phyloP scores from a whole-genome alignment of 192 early-diverging fungal species.

The Tieghemiomyces parasiticus region DNA sequence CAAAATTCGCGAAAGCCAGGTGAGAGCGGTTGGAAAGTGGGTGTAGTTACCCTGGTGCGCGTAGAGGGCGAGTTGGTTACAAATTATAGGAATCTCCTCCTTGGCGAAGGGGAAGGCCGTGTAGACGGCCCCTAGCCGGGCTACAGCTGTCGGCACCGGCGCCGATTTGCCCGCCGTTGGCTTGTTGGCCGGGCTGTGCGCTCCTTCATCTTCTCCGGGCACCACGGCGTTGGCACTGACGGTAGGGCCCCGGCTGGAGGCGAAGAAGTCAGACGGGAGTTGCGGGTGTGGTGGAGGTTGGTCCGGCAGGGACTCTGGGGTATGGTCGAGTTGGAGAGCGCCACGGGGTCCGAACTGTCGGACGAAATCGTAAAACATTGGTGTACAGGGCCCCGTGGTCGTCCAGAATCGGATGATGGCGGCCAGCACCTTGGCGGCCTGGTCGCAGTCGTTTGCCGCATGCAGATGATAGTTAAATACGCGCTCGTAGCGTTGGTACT shows the following conservation, averaged over 20 bases:
- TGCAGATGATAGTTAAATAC: neutral
- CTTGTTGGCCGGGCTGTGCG: too few species aligned
- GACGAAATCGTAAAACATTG: neutral
- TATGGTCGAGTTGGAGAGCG: neutral
- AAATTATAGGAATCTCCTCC: neutral
- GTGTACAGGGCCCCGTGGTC: neutral
- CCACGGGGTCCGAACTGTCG: neutral
- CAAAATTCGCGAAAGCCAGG: neutral
- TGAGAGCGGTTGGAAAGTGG: neutral
- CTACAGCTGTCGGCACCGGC: neutral
- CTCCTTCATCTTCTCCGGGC: too few species aligned
- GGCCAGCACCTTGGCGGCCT: neutral
- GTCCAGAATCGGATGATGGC: neutral
- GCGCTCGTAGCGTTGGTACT: neutral
- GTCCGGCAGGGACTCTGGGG: neutral
- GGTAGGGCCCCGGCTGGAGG: neutral
- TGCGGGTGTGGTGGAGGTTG: neutral
- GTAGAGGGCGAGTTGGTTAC: neutral
- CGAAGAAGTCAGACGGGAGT: neutral
- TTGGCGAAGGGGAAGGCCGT: neutral
- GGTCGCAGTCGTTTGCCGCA: neutral
- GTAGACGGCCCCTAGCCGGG: neutral
- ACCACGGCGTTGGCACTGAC: neutral
- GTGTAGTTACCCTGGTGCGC: neutral
- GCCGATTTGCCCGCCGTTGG: too few species aligned